A percentile compares a stretch with the other conserved stretches of the same genome.
These are phyloP conservation scores for Phoma sp. DNA, from an alignment of 2,329 filamentous ascomycete species.

Conservation along the genomic window DNA sequence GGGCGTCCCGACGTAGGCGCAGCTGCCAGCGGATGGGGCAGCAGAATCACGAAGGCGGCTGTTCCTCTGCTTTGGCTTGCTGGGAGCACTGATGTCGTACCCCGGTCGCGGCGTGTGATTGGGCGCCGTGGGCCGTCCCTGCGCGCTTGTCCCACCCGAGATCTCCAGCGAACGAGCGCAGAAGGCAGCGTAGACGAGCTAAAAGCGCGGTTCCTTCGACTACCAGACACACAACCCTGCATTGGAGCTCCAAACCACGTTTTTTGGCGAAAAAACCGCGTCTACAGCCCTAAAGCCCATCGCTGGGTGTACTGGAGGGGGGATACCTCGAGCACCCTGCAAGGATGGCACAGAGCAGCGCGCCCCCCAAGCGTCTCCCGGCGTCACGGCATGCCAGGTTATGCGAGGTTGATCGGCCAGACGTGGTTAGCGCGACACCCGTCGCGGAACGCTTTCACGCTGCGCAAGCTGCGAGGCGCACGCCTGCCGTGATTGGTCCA, in stretches of 20 bases:
- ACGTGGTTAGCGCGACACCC: constrained; percentile 30
- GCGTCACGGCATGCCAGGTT: constrained; percentile 31
- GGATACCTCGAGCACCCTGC: constrained; percentile 14
- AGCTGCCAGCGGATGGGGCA: constrained; percentile 37
- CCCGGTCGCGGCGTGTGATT: constrained; percentile 22
- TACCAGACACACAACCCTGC: constrained; percentile 32
- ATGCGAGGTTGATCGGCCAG: constrained; percentile 32
- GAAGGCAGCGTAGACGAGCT: constrained; percentile 29
- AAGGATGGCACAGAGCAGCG: constrained; percentile 13
- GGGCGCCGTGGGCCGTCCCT: constrained; percentile 23
- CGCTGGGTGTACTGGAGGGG: constrained; percentile 34
- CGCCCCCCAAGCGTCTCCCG: constrained; percentile 29
- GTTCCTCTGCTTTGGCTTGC: constrained; percentile 36
- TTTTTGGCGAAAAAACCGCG: constrained; percentile 42
- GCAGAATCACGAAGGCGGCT: constrained; percentile 37
- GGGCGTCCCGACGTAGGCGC: constrained; percentile 38
- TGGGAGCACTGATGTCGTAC: constrained; percentile 25
- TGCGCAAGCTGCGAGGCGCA: constrained; percentile 11
- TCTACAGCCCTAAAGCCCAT: constrained; percentile 39
- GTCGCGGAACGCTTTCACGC: constrained; percentile 33
- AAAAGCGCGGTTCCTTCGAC: constrained; percentile 37
- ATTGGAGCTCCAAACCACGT: constrained; percentile 34
- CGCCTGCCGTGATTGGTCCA: constrained; percentile 10
- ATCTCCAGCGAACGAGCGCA: constrained; percentile 22
- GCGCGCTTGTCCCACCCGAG: constrained; percentile 29